Evolutionary conservation across 805 yeast genomes (phyloP).

Genomic region (Zygoascus tannicola): DNA sequence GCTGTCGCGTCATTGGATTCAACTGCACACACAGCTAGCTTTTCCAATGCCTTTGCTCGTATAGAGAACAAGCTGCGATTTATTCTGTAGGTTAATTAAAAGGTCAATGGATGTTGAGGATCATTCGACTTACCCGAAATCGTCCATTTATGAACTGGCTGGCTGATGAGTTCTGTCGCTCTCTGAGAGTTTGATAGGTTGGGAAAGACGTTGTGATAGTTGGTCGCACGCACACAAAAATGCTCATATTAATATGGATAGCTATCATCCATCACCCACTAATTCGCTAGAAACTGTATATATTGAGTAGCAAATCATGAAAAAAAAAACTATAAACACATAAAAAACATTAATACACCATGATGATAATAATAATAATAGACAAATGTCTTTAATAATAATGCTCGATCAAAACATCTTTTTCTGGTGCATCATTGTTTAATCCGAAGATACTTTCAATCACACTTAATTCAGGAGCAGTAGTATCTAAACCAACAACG

Average conservation of each 20-base stretch:
- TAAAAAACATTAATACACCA: no score
- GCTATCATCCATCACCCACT: no score
- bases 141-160: conserved; percentile 12
- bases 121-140: conserved; percentile 13
- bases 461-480: conserved; percentile 97
- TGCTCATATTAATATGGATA: no score
- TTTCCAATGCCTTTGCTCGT: conserved; percentile 32
- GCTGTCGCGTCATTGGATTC: conserved; percentile 15
- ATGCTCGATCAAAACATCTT: conserved; percentile 32
- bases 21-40: conserved; percentile 30
- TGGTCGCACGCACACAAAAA: no score
- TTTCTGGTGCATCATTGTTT: conserved; percentile 32
- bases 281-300: no score
- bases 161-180: no score
- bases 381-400: no score
- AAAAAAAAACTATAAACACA: no score
- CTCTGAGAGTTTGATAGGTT: no score
- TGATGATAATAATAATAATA: no score
- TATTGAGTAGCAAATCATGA: no score
- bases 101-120: background rate
- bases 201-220: no score
- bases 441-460: conserved; percentile 80
- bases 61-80: conserved; percentile 27
- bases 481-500: conserved; percentile 92
- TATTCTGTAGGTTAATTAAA: conserved; percentile 20